Evolutionary conservation across 768 basidiomycete genomes (phyloP), one percentile per base, ranked within the genome.

Genomic region (Dendrothele bispora): DNA sequence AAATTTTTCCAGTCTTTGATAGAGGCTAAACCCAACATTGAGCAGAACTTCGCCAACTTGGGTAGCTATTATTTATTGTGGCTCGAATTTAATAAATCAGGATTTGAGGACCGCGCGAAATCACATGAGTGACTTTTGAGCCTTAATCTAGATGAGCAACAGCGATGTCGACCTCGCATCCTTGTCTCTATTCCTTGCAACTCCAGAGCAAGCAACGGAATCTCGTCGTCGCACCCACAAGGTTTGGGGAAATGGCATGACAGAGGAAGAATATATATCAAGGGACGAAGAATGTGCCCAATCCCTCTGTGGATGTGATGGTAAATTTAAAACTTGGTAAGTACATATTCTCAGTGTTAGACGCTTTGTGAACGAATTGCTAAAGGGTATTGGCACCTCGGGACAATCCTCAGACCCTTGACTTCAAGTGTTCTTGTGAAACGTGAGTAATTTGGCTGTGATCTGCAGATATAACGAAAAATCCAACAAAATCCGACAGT

Each of bases 351-450:
- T n/a, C n/a, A n/a, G n/a, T n/a, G n/a, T n/a, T n/a, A n/a, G n/a
- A n/a, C 28, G 30, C 8, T 5, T 35, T 39, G n/a, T 20, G 24
- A 7, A 21, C 14, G 11, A 29, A 25, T 6, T 27, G 11, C 24
- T 49, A 25, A 48, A 84, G 83, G 84, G 77, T 86, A 7, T 65
- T 86, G 12, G 80, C 76, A 26, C 77, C 76, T 2, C 67, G 81
- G 39, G 65, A 69, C 39, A 61, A 79, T 46, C 76, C 81, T 0
- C 61, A 64, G 4, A 74, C 79, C 2, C 51, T 83, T 4, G 71
- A 80, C 42, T 84, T 83, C 56, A 59, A 78, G 56, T 83, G 75
- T 55, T 73, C 82, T 17, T 84, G 82, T 55, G 77, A 82, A 66
- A 84, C 80, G 84, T 85, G 55, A 57, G 74, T 68, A 4, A 15